Conservation (phyloP, 2,329 filamentous ascomycete genomes). For the Scolecobasidium constrictum region DNA sequence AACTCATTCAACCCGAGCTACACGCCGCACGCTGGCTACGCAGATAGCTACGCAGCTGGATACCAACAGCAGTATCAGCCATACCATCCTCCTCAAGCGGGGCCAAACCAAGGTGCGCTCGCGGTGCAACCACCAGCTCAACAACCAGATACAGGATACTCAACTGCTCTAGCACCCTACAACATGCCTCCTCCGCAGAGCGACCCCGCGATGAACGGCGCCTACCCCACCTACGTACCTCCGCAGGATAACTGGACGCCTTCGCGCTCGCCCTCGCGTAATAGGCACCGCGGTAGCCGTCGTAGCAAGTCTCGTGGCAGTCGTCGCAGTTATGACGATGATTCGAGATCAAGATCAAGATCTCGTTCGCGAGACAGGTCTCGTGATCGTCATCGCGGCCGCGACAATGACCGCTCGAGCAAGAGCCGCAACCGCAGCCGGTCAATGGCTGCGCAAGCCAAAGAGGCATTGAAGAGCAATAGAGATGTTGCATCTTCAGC, state of each 20-base stretch:
- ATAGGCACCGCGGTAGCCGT: not conserved
- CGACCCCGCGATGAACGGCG: not conserved
- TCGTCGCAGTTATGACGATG: not conserved
- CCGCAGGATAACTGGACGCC: not conserved
- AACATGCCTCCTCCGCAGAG: not conserved
- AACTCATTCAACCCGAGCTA: not conserved
- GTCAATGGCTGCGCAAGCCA: not conserved
- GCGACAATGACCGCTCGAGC: not conserved
- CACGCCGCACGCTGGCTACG: not conserved
- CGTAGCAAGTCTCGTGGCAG: not conserved
- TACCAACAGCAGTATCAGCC: not conserved
- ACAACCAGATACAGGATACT: not conserved
- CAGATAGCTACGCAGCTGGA: not conserved
- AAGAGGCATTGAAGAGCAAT: not conserved
- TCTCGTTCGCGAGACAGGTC: not conserved
- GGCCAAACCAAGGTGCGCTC: slow-evolving; percentile 2
- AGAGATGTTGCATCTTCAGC: not conserved
- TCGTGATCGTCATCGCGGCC: slow-evolving; percentile 1
- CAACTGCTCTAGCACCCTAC: not conserved
- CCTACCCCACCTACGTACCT: not conserved
- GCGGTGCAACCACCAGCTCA: too few species aligned
- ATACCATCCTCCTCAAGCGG: not conserved
- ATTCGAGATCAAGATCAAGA: not conserved
- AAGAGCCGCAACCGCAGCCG: slow-evolving; percentile 2
- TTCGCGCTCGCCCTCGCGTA: slow-evolving; percentile 3